These are phyloP conservation scores for Arthrobotrys sphaeroides DNA, from an alignment of 2,329 filamentous ascomycete genomes.

Conservation along the genomic window DNA sequence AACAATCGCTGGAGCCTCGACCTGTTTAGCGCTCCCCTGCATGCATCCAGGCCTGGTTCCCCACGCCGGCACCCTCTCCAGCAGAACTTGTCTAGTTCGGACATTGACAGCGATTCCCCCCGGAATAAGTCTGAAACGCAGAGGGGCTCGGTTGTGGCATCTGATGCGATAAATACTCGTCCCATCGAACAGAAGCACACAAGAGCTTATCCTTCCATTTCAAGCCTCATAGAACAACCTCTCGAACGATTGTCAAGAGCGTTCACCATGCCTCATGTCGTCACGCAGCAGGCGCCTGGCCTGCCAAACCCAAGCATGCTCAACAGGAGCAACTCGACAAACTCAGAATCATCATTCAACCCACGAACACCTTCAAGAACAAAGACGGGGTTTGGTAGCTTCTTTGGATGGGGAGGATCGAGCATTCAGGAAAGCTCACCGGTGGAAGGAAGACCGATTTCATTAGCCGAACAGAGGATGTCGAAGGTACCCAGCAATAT, in stretches of 20 bases:
- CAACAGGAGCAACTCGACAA: constrained; percentile 48
- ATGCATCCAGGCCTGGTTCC: constrained; percentile 42
- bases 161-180: constrained; percentile 46
- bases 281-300: constrained; percentile 35
- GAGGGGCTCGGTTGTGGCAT: constrained; percentile 20
- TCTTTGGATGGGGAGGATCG: constrained; percentile 47
- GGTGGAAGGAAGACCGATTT: constrained; percentile 20
- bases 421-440: constrained; percentile 33
- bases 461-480: constrained; percentile 46
- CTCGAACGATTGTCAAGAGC: constrained; percentile 40
- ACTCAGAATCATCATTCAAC: constrained; percentile 41
- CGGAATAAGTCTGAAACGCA: constrained; percentile 39
- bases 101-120: constrained; percentile 37
- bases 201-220: constrained; percentile 44
- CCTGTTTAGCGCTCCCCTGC: constrained; percentile 37
- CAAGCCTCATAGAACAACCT: constrained; percentile 46
- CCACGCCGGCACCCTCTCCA: constrained; percentile 41
- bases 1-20: constrained; percentile 48
- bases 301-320: constrained; percentile 32
- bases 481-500: constrained; percentile 50
- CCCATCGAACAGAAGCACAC: constrained; percentile 17
- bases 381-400: constrained; percentile 38
- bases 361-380: constrained; percentile 37
- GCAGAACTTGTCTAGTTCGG: constrained; percentile 35
- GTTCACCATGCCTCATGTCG: constrained; percentile 49